These are phyloP conservation scores for Mycena rebaudengoi DNA, from an alignment of 768 basidiomycete species.

Conservation along the genomic window DNA sequence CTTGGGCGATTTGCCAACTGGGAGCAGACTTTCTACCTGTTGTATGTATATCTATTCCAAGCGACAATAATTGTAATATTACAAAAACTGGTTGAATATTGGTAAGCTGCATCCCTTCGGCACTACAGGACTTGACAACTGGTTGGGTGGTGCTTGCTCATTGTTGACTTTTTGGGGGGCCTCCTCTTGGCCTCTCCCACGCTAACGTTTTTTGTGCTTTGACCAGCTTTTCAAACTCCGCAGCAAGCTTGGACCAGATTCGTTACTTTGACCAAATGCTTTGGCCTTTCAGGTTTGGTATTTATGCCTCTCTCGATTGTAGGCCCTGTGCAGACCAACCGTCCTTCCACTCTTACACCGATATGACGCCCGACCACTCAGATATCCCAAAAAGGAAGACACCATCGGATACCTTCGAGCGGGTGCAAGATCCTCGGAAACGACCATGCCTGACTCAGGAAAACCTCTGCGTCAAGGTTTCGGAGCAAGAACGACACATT, in stretches of 20 bases:
- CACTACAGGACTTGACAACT: too few relatives aligned
- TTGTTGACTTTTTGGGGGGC: too few relatives aligned
- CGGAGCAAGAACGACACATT: slow-evolving; percentile 9
- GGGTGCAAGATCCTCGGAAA: slow-evolving; percentile 18
- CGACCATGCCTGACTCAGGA: slow-evolving; percentile 10
- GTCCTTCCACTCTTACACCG: too few relatives aligned
- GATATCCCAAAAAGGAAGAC: slow-evolving; percentile 19
- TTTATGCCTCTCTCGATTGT: not conserved
- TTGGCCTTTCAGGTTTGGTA: not conserved
- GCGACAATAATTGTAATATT: slow-evolving; percentile 8
- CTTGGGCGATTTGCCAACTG: not conserved
- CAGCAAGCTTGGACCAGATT: not conserved
- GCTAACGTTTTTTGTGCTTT: not conserved
- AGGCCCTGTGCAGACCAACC: too few relatives aligned
- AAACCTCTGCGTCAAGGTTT: not conserved
- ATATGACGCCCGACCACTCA: too few relatives aligned
- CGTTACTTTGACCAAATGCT: not conserved
- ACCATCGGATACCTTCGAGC: not conserved
- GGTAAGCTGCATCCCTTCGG: too few relatives aligned
- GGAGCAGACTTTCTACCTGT: not conserved
- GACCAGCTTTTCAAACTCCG: too few relatives aligned
- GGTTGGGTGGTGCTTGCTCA: not conserved
- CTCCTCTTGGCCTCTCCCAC: too few relatives aligned
- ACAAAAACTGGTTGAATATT: too few relatives aligned
- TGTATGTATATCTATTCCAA: slow-evolving; percentile 1